Evolutionary conservation across 2,329 filamentous ascomycete species (phyloP).

Genomic region (Purpureocillium takamizusanense): DNA sequence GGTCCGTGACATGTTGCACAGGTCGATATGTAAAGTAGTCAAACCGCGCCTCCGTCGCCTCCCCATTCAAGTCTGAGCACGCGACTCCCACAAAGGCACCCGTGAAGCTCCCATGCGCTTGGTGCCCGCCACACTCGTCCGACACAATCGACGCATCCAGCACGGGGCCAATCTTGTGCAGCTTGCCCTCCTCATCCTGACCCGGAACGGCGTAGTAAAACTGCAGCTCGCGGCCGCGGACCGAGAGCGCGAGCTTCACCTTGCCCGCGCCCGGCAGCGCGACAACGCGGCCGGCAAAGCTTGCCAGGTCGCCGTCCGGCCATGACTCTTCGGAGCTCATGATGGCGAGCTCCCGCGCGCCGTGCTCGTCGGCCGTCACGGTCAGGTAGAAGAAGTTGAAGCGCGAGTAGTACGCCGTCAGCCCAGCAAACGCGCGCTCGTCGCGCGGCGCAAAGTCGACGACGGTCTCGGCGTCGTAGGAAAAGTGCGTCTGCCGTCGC

Average conservation of each 20-base stretch:
- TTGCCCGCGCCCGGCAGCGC: conserved; percentile 45
- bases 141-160: conserved; percentile 50
- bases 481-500: conserved; percentile 48
- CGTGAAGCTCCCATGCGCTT: conserved; percentile 53
- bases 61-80: conserved; percentile 46
- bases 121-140: conserved; percentile 55
- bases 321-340: conserved; percentile 47
- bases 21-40: conserved; percentile 44
- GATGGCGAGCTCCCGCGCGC: conserved; percentile 48
- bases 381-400: conserved; percentile 58
- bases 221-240: conserved; percentile 43
- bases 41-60: conserved; percentile 35
- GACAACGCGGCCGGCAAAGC: conserved; percentile 33
- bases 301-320: conserved; percentile 38
- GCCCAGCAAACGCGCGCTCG: conserved; percentile 51
- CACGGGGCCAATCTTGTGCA: conserved; percentile 43
- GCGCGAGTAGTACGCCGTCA: conserved; percentile 54
- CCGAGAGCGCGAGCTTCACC: conserved; percentile 39
- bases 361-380: conserved; percentile 46
- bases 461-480: conserved; percentile 49
- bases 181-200: conserved; percentile 5
- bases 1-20: conserved; percentile 34
- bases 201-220: conserved; percentile 47
- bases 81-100: conserved; percentile 51
- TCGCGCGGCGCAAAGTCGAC: conserved; percentile 45